Evolutionary conservation across 306 rosid genomes (phyloP), one percentile per base, ranked within the genome.

Genomic region (Medicago arabica): DNA sequence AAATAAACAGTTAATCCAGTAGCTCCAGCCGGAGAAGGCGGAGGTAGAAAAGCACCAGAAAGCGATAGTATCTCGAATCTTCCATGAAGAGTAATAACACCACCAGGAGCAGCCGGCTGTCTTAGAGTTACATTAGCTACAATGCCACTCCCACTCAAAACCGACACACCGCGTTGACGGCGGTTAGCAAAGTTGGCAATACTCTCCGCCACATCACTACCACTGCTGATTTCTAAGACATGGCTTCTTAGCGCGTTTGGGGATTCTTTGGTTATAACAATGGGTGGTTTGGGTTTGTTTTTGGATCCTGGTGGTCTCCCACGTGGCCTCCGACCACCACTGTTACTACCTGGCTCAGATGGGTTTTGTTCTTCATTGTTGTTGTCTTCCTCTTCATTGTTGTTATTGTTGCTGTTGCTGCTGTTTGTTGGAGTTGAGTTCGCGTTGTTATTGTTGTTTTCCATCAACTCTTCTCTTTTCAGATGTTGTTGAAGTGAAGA

Each of bases 221-320:
- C 97, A 39, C 85, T 82, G 71, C 83, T 49, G 83, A 94, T 88
- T 75, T 94, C 97, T 74, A 94, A 60, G 1, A 94, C 91, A 25
- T 91, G 97, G 89, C 97, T 90, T 7, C 90, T 75, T 0, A 94
- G 89, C 0, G 95, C 86, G 75, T 94, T 91, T 46, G 98, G 97
- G 66, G 81, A 85, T 76, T 90, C 91, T 31, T 94, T 89, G 16
- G 96, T 85, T 4, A 94, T 79, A 18, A 90, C 84, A 4, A 94
- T 77, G 0, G 97, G 96, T 0, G 97, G 97, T 47, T 81, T 94
- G 0, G 90, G 86, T 73, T 75, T 91, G 92, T 94, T 94, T 69
- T 88, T 94, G 0, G 98, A 91, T 0, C 98, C 98, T 0, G 90
- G 90, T 0, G 96, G 98, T 1, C 98, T 81, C 41, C 98, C 98